phyloP scores from a whole-genome alignment of 768 basidiomycete species.

The Tricholoma furcatifolium region DNA sequence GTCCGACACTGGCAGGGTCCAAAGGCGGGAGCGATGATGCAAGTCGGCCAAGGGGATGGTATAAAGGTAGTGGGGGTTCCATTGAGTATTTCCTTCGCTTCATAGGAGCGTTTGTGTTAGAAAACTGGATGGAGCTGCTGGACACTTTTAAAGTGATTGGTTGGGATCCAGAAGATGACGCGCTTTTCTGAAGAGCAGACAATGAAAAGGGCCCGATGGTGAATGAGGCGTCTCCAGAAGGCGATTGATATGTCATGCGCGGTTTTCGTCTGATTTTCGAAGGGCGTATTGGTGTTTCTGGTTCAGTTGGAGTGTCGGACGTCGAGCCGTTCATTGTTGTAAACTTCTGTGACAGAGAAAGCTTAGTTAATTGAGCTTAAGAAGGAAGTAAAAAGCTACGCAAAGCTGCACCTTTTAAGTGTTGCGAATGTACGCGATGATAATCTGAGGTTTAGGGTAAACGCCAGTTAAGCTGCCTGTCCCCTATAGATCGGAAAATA shows the following conservation, averaged over 20 bases:
- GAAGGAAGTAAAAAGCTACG: not conserved
- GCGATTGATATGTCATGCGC: constrained; percentile 56
- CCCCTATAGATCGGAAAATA: too few species aligned
- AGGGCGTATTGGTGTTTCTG: constrained; percentile 10
- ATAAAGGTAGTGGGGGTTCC: constrained; percentile 54
- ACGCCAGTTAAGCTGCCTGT: not conserved
- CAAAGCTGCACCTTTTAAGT: not conserved
- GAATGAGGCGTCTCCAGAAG: constrained; percentile 32
- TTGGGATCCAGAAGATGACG: constrained; percentile 8
- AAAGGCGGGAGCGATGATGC: constrained; percentile 67
- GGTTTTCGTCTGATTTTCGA: constrained; percentile 55
- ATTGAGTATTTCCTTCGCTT: constrained; percentile 25
- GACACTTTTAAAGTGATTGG: constrained; percentile 8
- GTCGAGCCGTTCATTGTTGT: not conserved
- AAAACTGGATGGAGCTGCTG: constrained; percentile 2
- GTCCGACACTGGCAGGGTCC: constrained; percentile 55
- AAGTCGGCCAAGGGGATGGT: constrained; percentile 63
- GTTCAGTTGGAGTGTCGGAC: not conserved
- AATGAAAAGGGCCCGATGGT: constrained; percentile 13
- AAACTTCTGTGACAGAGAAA: not conserved
- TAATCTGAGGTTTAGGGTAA: not conserved
- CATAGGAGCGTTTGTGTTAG: not conserved
- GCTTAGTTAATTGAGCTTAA: not conserved
- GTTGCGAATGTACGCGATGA: not conserved
- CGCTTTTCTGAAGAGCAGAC: constrained; percentile 4